Base-by-base conservation (phyloP, 2,329 filamentous ascomycete species). In the Emericellopsis atlantica region DNA sequence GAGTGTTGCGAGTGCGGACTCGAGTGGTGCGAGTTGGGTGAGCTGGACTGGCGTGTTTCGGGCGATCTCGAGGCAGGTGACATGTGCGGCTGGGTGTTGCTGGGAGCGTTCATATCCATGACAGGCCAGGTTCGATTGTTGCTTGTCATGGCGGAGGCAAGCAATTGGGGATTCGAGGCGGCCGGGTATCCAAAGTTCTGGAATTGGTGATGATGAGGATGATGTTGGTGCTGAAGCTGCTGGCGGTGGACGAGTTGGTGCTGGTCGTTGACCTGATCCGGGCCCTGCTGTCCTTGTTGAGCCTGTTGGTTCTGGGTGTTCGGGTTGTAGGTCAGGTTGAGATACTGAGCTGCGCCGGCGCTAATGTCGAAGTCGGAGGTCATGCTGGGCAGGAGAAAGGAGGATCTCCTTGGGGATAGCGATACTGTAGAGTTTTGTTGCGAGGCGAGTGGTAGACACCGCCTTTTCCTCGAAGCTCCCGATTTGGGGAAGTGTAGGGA, bases 331-430 rank as follows among this genome's bases (percentile, higher is more conserved):
- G 62, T 69, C 55, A 79, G 65, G 55, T 79, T 75, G 55, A 80
- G 56, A 55, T 80, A 68, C 56, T 67, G 72, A 59, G 79, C 74
- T 60, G 67, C 69, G 55, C 61, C 58, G 60, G 66, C 67, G 56
- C 66, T 65, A 57, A 64, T 55, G 60, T 71, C 71, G 65, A 74
- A 80, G 56, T 79, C 72, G 66, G 73, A 70, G 62, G 69, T 71
- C 76, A 67, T 66, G 55, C 56, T 66, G 58, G 52, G 50, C 51
- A 55, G 52, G 52, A 56, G 49, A 47, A 49, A 54, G 51, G 51
- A 53, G 49, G 53, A 49, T 35, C 42, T 32, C 33, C 42, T 54
- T 52, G 51, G 52, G 49, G 47, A 44, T 47, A 50, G 51, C 50
- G 51, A 55, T 45, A 45, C 47, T 45, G 53, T 50, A 49, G 48